Conservation (phyloP, 768 basidiomycete species). For the Hygrophoropsis aurantiaca region DNA sequence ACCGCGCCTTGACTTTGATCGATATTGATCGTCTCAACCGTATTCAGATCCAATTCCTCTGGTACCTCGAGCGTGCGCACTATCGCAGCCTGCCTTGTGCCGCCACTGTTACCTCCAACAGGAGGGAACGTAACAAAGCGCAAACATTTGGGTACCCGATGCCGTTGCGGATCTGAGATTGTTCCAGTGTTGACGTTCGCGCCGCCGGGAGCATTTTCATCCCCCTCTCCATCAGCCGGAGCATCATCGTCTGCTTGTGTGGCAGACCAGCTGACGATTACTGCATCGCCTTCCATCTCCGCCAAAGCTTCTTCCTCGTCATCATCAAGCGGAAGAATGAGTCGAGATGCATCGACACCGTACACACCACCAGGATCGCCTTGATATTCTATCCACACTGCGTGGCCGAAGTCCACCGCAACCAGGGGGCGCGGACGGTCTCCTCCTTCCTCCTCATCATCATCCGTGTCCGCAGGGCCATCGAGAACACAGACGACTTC, state of each 20-base stretch:
- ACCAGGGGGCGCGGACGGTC: constrained; percentile 67
- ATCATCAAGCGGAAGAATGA: constrained; percentile 21
- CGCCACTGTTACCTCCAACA: constrained; percentile 24
- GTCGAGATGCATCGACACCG: constrained; percentile 27
- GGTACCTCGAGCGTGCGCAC: constrained; percentile 66
- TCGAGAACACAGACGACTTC: constrained; percentile 70
- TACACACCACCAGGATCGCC: constrained; percentile 30
- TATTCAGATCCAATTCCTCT: constrained; percentile 60
- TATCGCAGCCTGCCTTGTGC: constrained; percentile 38
- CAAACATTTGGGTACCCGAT: constrained; percentile 46
- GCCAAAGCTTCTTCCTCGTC: constrained; percentile 26
- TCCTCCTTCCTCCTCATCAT: constrained; percentile 26
- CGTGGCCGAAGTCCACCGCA: constrained; percentile 87
- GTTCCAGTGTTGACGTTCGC: constrained; percentile 16
- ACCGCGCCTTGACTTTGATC: constrained; percentile 76
- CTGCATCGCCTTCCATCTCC: constrained; percentile 17
- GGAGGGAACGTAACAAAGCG: constrained; percentile 74
- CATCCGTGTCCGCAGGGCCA: constrained; percentile 24
- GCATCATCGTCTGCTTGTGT: constrained; percentile 7
- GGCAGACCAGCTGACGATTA: constrained; percentile 4
- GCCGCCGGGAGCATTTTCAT: constrained; percentile 7
- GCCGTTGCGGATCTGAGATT: constrained; percentile 24
- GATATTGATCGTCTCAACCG: constrained; percentile 75
- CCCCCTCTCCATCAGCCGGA: constrained; percentile 3
- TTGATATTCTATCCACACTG: constrained; percentile 75